These are phyloP conservation scores for Geotrichum reessii DNA, from an alignment of 1,139 yeast species.

Conservation along the genomic window DNA sequence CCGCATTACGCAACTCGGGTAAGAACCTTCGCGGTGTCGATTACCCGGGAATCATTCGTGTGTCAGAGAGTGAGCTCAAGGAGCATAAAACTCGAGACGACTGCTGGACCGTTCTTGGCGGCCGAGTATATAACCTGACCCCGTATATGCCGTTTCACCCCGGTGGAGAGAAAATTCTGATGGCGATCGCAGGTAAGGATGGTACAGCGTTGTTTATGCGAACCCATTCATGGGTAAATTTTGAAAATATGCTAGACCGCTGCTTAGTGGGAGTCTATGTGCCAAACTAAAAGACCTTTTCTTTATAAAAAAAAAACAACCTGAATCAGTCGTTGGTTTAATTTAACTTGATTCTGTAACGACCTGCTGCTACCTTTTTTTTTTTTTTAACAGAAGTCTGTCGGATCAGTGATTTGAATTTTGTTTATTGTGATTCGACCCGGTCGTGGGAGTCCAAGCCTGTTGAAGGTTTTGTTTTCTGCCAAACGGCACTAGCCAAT, in stretches of 20 bases:
- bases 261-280: conserved; percentile 64
- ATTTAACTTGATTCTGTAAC: too few relatives aligned
- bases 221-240: conserved; percentile 85
- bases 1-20: conserved; percentile 47
- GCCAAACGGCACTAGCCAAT: neutral
- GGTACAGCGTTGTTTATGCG: conserved; percentile 75
- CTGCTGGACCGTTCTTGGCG: conserved; percentile 81
- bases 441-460: neutral
- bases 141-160: conserved; percentile 85
- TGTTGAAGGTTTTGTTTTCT: neutral
- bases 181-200: conserved; percentile 79
- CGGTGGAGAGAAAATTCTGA: conserved; percentile 77
- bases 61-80: conserved; percentile 55
- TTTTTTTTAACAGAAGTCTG: neutral
- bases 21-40: conserved; percentile 36
- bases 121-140: conserved; percentile 79
- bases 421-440: neutral
- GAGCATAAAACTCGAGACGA: conserved; percentile 56
- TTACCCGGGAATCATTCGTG: conserved; percentile 38
- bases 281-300: neutral
- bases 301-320: neutral
- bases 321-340: neutral
- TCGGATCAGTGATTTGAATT: neutral
- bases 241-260: conserved; percentile 69
- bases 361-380: neutral